Conservation (phyloP, 192 early-diverging fungal species). For the Entrophospora sp. region DNA sequence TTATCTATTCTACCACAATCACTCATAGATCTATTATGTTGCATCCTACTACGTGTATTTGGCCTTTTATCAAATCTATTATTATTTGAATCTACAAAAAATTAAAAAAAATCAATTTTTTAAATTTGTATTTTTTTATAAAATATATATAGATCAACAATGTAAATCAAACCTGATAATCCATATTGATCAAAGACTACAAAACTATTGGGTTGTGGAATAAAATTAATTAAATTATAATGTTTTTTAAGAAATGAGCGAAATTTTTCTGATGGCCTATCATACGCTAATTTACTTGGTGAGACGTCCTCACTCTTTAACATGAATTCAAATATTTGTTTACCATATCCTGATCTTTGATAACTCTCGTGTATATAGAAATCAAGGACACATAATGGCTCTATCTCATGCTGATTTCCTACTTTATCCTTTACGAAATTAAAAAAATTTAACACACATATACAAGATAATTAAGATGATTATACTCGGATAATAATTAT, state of each 20-base stretch:
- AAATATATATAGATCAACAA: background rate
- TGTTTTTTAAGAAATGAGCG: slow-evolving; percentile 28
- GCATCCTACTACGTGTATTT: background rate
- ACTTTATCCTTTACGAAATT: slow-evolving; percentile 22
- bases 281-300: slow-evolving; percentile 31
- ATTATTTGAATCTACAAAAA: background rate
- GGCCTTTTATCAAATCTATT: background rate
- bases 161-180: background rate
- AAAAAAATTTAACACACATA: background rate
- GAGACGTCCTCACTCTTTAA: slow-evolving; percentile 26
- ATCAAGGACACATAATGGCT: slow-evolving; percentile 30
- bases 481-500: too few relatives aligned
- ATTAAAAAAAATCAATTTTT: background rate
- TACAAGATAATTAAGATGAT: background rate
- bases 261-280: slow-evolving; percentile 30
- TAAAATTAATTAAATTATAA: slow-evolving; percentile 24
- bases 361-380: slow-evolving; percentile 30
- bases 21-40: background rate
- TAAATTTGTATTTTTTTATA: too few relatives aligned
- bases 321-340: slow-evolving; percentile 32
- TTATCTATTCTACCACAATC: background rate
- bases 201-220: slow-evolving; percentile 32
- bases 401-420: slow-evolving; percentile 30
- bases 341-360: slow-evolving; percentile 29
- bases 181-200: slow-evolving; percentile 30